Evolutionary conservation across 805 yeast genomes (phyloP), one percentile per base, ranked within the genome.

Genomic region (Ogataea polymorpha): DNA sequence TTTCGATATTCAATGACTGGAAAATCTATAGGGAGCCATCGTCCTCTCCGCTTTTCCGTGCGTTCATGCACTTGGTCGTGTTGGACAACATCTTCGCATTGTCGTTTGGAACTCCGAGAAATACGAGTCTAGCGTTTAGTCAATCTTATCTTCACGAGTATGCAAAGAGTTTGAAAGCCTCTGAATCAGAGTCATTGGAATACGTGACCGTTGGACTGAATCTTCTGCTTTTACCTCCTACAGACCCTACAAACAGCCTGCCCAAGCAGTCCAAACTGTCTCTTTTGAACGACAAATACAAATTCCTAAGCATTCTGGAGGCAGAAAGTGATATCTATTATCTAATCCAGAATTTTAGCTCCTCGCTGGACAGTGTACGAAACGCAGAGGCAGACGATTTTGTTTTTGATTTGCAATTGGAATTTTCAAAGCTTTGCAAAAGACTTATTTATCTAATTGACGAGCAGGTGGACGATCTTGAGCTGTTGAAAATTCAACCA

Each of bases 1-100:
- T 72, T 11, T 63, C 80, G 1, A 67, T 79, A 11, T 75, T 80
- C 53, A 77, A 77, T 55, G 87, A 80, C 50, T 73, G 78, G 58
- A 72, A 72, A 46, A 59, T 82, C 7, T 67, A 68, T 55, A 54
- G 73, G 54, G 56, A 54, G 4, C 53, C 53, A 8, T 33, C 43
- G 18, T 48, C 47, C 11, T 50, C 52, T 20, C 37, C 49, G 6
- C 48, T 51, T 23, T 58, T 56, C 40, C 44, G 41, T 47, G 61
- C 80, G 18, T 75, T 74, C 51, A 65, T 73, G 27, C 65, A 73
- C 29, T 49, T 80, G 27, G 61, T 68, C 10, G 59, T 76, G 0
- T 59, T 80, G 26, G 84, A 79, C 54, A 65, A 73, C n/a, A 48
- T 79, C 15, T 75, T 75, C 46, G 61, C 78, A 12, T 56, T 79